A percentile compares a stretch with the other conserved stretches of the same genome.
phyloP scores from a whole-genome alignment of 129 eudicot genomes.

The Flaveria trinervia region DNA sequence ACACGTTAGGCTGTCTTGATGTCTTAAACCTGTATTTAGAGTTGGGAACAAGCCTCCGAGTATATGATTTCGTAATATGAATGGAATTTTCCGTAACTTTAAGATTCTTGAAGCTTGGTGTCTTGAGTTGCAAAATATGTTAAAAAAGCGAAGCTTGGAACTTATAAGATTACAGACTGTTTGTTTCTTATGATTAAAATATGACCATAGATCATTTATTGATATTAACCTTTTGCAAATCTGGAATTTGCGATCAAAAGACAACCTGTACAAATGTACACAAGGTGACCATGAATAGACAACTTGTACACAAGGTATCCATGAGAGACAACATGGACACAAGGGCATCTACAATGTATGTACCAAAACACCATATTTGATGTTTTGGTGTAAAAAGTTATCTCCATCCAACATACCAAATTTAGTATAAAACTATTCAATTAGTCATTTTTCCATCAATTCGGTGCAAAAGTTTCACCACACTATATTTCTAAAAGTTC shows the following conservation, averaged over 20 bases:
- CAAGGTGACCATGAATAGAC: not conserved
- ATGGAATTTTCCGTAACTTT: not conserved
- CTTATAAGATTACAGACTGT: not conserved
- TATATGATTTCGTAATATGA: not conserved
- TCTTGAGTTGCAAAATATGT: not conserved
- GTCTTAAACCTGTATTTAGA: not conserved
- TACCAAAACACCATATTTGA: not conserved
- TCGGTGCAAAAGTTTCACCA: not conserved
- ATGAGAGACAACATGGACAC: slow-evolving; percentile 2
- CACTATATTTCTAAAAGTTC: not conserved
- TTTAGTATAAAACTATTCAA: not conserved
- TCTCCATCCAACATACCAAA: slow-evolving; percentile 10
- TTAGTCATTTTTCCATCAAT: not conserved
- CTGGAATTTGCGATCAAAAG: not conserved
- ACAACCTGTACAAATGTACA: not conserved
- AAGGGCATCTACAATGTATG: not conserved
- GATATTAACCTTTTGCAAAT: not conserved
- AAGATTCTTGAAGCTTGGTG: not conserved
- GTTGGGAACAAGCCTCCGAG: not conserved
- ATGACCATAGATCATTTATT: not conserved
- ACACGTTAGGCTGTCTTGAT: not conserved
- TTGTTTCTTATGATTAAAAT: not conserved
- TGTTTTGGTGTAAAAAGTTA: not conserved
- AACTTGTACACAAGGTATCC: not conserved
- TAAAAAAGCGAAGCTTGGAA: not conserved